These are phyloP conservation scores for Aurifilum marmelostoma DNA, from an alignment of 2,329 filamentous ascomycete genomes.

Conservation along the genomic window DNA sequence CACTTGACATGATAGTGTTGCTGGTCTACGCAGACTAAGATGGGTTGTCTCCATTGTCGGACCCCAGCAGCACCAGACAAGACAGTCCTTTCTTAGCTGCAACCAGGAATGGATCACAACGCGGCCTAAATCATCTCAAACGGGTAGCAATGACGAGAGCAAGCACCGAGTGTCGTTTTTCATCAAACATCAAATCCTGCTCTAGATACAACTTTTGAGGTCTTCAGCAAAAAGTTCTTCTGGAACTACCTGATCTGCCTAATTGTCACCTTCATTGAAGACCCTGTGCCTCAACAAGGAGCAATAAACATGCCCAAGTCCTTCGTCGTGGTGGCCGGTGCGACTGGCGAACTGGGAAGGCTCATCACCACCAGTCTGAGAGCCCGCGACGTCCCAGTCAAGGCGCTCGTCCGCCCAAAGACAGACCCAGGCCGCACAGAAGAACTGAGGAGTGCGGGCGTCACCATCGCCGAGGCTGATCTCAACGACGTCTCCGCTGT, in stretches of 20 bases:
- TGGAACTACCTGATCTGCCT: background rate
- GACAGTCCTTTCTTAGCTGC: background rate
- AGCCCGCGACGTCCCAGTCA: conserved; percentile 27
- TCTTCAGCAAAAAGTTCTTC: background rate
- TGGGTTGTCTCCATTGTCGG: background rate
- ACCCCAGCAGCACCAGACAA: background rate
- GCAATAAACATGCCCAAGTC: conserved; percentile 26
- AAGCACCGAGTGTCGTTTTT: background rate
- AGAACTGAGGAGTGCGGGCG: conserved; percentile 20
- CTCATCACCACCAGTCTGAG: conserved; percentile 26
- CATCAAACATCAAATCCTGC: background rate
- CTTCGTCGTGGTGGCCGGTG: conserved; percentile 30
- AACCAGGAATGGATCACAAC: background rate
- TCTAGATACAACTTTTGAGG: background rate
- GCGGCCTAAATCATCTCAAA: background rate
- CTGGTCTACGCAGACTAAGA: background rate
- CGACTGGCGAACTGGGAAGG: conserved; percentile 29
- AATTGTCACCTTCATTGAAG: background rate
- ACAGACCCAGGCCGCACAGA: conserved; percentile 22
- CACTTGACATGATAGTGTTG: background rate
- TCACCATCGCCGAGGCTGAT: conserved; percentile 25
- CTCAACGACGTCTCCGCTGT: conserved; percentile 26
- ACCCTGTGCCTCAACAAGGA: background rate
- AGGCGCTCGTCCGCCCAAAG: conserved; percentile 30
- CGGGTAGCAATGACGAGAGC: background rate